Percentiles rank a stretch among this genome's conserved stretches.
phyloP scores from a whole-genome alignment of 805 yeast genomes.

The Dipodascus albidus region DNA sequence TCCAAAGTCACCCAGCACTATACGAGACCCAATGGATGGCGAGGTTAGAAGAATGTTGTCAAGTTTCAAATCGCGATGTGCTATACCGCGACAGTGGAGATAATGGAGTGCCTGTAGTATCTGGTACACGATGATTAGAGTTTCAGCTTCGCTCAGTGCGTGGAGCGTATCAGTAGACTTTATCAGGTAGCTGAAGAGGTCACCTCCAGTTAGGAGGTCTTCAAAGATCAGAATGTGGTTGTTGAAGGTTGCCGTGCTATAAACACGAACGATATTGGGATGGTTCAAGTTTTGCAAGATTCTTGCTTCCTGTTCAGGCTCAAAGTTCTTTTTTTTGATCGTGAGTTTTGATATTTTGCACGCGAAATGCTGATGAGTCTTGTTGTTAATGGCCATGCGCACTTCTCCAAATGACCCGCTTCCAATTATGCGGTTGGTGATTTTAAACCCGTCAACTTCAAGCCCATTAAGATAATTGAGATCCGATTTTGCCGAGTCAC shows the following conservation, averaged over 20 bases:
- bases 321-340: not conserved
- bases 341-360: not conserved
- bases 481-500: not conserved
- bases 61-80: constrained; percentile 85
- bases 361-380: not conserved
- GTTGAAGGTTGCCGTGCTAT: not conserved
- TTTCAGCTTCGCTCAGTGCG: constrained; percentile 42
- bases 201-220: constrained; percentile 37
- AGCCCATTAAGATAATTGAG: not conserved
- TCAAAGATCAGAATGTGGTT: not conserved
- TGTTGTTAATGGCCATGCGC: not conserved
- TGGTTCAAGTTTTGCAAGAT: not conserved
- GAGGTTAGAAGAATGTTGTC: constrained; percentile 83
- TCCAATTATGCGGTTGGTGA: not conserved
- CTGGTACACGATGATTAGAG: constrained; percentile 47
- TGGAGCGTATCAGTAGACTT: constrained; percentile 28
- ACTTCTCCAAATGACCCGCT: not conserved
- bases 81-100: constrained; percentile 71
- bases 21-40: constrained; percentile 49
- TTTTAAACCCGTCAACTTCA: not conserved
- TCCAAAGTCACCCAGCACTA: constrained; percentile 63
- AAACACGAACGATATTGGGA: not conserved
- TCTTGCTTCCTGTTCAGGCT: not conserved
- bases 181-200: constrained; percentile 43
- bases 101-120: constrained; percentile 63